These are phyloP conservation scores for Nothomitra cinnamomea DNA, from an alignment of 2,329 filamentous ascomycete species.

Conservation along the genomic window DNA sequence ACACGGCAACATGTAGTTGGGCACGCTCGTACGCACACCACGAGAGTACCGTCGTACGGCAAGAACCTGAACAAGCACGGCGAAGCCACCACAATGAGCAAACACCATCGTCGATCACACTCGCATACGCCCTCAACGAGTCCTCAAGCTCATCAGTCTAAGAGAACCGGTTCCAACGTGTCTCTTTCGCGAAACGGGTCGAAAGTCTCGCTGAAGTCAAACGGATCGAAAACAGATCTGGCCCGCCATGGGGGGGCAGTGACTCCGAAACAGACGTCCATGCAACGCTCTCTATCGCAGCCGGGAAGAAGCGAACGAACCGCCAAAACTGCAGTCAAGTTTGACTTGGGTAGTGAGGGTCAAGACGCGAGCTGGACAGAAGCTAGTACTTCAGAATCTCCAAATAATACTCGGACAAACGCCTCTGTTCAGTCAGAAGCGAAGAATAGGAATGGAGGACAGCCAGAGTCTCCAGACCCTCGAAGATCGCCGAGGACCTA, in stretches of 20 bases:
- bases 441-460: slow-evolving; percentile 5
- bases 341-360: slow-evolving; percentile 35
- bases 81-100: slow-evolving; percentile 5
- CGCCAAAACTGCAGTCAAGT: slow-evolving; percentile 36
- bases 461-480: slow-evolving; percentile 9
- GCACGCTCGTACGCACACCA: slow-evolving; percentile 10
- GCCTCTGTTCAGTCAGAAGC: slow-evolving; percentile 4
- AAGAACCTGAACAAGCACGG: slow-evolving; percentile 12
- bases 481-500: not conserved
- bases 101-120: slow-evolving; percentile 9
- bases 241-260: slow-evolving; percentile 33
- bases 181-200: slow-evolving; percentile 37
- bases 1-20: slow-evolving; percentile 12
- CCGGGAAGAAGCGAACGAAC: slow-evolving; percentile 28
- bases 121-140: slow-evolving; percentile 12
- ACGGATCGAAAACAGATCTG: slow-evolving; percentile 41
- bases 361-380: slow-evolving; percentile 49
- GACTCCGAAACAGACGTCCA: slow-evolving; percentile 4
- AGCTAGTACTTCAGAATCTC: slow-evolving; percentile 35
- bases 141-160: slow-evolving; percentile 7
- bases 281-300: slow-evolving; percentile 30
- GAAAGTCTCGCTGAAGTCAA: slow-evolving; percentile 35
- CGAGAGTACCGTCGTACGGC: slow-evolving; percentile 12
- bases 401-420: slow-evolving; percentile 13
- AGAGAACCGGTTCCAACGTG: slow-evolving; percentile 32